Conservation (phyloP, 169 alveolate genomes). For the Plasmodium falciparum region DNA sequence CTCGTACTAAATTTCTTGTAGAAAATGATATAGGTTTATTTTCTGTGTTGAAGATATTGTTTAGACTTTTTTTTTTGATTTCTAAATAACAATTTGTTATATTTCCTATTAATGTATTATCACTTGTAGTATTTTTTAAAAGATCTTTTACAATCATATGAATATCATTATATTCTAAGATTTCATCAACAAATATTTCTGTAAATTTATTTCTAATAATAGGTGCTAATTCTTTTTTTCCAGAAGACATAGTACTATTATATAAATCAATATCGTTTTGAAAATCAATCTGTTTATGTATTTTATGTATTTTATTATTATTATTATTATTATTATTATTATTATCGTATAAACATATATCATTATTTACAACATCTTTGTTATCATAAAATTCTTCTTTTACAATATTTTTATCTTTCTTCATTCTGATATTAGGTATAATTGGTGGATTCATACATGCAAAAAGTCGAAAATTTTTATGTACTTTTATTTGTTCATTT, state of each 20-base stretch:
- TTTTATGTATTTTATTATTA: too few species aligned
- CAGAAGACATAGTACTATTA: conserved; percentile 93
- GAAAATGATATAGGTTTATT: conserved; percentile 61
- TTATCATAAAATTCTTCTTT: neutral
- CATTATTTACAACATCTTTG: conserved; percentile 59
- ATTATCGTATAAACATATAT: neutral
- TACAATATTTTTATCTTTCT: conserved; percentile 21
- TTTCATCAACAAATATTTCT: conserved; percentile 96
- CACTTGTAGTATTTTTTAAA: conserved; percentile 71
- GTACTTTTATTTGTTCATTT: conserved; percentile 89
- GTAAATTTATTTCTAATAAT: conserved; percentile 95
- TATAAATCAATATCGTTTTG: conserved; percentile 82
- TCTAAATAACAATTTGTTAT: conserved; percentile 79
- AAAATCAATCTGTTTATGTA: conserved; percentile 80
- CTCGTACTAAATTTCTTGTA: conserved; percentile 70
- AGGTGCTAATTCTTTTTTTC: conserved; percentile 97
- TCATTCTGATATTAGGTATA: conserved; percentile 78
- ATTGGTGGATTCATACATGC: conserved; percentile 99
- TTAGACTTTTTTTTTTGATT: conserved; percentile 56
- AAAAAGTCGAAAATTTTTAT: conserved; percentile 96
- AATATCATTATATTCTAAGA: conserved; percentile 80
- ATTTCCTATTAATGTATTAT: conserved; percentile 62
- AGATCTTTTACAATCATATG: conserved; percentile 77
- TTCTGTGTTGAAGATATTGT: conserved; percentile 24
- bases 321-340: neutral